phyloP scores from a whole-genome alignment of 768 basidiomycete species.

The Krasilnikovozyma curviuscula region DNA sequence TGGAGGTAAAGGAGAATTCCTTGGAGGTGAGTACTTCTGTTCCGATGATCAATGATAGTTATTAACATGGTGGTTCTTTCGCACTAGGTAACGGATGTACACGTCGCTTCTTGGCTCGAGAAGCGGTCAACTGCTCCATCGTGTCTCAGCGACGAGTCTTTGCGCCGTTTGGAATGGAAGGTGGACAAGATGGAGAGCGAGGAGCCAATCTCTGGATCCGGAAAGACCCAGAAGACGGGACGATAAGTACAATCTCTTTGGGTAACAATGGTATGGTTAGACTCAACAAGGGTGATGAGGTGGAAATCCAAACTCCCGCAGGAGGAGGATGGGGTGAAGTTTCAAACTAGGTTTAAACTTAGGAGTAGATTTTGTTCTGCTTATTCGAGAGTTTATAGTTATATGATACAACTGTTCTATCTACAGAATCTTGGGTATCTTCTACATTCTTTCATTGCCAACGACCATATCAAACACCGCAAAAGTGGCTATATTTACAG shows the following conservation, averaged over 20 bases:
- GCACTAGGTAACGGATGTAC: conserved; percentile 4
- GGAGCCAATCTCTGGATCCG: conserved; percentile 9
- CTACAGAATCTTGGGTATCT: too few relatives aligned
- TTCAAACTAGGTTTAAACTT: too few relatives aligned
- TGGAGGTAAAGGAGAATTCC: conserved; percentile 12
- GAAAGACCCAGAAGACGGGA: conserved; percentile 1
- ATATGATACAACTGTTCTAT: too few relatives aligned
- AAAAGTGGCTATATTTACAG: too few relatives aligned
- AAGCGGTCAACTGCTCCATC: conserved; percentile 10
- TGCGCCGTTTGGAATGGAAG: conserved; percentile 12
- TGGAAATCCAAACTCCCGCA: conserved; percentile 17
- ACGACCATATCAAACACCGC: too few relatives aligned
- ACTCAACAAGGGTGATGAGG: conserved; percentile 15
- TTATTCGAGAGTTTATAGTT: too few relatives aligned
- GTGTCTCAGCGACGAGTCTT: conserved; percentile 13
- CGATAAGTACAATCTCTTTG: conserved; percentile 8
- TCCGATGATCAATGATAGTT: too few relatives aligned
- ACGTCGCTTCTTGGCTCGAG: conserved; percentile 5
- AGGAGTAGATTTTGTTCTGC: too few relatives aligned
- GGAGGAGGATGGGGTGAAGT: conserved; percentile 20
- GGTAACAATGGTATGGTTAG: conserved; percentile 16
- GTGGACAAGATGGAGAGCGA: conserved; percentile 10
- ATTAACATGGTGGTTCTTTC: not conserved
- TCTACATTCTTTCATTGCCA: too few relatives aligned
- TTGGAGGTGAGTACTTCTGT: conserved; percentile 9